Percentiles rank a stretch among this genome's conserved stretches.
These are phyloP conservation scores for Trichoderma afroharzianum DNA, from an alignment of 2,329 filamentous ascomycete species.

Conservation along the genomic window DNA sequence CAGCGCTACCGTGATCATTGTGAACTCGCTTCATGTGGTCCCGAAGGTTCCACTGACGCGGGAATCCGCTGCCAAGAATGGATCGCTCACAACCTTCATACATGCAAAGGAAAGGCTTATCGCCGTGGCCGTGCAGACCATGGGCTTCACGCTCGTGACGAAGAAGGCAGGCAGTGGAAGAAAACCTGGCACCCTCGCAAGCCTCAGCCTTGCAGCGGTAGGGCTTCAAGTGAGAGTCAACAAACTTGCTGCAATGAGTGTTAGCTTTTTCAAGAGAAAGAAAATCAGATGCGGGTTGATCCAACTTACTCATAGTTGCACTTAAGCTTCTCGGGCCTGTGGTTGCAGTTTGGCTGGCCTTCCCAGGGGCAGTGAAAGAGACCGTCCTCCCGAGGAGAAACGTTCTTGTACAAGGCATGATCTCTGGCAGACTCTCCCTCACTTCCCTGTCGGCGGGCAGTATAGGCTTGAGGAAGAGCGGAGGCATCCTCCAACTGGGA, in stretches of 20 bases:
- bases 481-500: conserved; percentile 31
- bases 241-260: conserved; percentile 69
- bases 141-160: conserved; percentile 95
- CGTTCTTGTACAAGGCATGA: conserved; percentile 69
- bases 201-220: conserved; percentile 86
- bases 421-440: conserved; percentile 59
- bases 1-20: conserved; percentile 52
- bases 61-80: conserved; percentile 80
- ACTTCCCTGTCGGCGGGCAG: conserved; percentile 45
- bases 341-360: conserved; percentile 68
- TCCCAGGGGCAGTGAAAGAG: conserved; percentile 92
- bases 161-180: conserved; percentile 89
- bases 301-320: conserved; percentile 92
- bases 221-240: conserved; percentile 94
- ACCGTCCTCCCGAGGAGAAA: conserved; percentile 63
- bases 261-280: neutral
- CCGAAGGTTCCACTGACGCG: conserved; percentile 89
- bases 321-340: conserved; percentile 94
- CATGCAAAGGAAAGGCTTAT: conserved; percentile 86
- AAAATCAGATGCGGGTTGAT: neutral
- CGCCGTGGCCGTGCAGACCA: conserved; percentile 90
- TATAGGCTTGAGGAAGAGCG: conserved; percentile 37
- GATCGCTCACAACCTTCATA: conserved; percentile 86
- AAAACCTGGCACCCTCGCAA: conserved; percentile 85
- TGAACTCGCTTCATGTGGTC: conserved; percentile 98